Base-by-base conservation (phyloP, 1,139 yeast species). In the Pichia sp. region DNA sequence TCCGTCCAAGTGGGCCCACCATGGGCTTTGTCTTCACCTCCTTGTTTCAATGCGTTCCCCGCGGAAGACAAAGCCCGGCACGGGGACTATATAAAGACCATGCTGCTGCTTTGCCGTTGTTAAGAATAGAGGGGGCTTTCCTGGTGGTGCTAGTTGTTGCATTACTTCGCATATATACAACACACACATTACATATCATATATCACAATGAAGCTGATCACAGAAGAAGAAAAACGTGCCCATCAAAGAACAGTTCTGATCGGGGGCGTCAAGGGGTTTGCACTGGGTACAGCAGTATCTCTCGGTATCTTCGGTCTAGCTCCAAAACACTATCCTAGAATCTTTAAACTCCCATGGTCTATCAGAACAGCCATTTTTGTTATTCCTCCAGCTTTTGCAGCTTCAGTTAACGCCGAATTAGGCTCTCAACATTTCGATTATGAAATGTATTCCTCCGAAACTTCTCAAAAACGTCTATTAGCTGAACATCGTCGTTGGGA, bases 251-350 rank as follows among this genome's bases (percentile, higher is more conserved):
- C 76, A 49, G 74, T 81, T 21, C 55, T 73, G 18, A 49, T 56
- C 10, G 91, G 88, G 58, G 88, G 83, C 42, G 31, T 70, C 21
- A 74, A 79, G 54, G 94, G 94, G 46, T 63, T 72, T 21, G 63
- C 65, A 6, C 57, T 73, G 13, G 94, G 94, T 43, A 56, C 72
- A 3, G 65, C 66, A 4, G 54, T 76, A 19, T 73, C 88, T 3
- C 64, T 65, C 16, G 78, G 76, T 20, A 60, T 77, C 36, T 70
- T 68, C 33, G 60, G 59, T 2, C 50, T 66, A 13, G 69, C 69
- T 25, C 70, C 73, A 19, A 59, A 59, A 47, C 60, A 59, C 42
- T 71, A 51, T 48, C 77, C 78, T 23, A 54, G 54, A n/a, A 60
- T 73, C 48, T 55, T 62, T 37, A 66, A 66, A 21, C 50, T 72